Evolutionary conservation across 345 rosid species (phyloP).

Genomic region (Gossypioides kirkii): DNA sequence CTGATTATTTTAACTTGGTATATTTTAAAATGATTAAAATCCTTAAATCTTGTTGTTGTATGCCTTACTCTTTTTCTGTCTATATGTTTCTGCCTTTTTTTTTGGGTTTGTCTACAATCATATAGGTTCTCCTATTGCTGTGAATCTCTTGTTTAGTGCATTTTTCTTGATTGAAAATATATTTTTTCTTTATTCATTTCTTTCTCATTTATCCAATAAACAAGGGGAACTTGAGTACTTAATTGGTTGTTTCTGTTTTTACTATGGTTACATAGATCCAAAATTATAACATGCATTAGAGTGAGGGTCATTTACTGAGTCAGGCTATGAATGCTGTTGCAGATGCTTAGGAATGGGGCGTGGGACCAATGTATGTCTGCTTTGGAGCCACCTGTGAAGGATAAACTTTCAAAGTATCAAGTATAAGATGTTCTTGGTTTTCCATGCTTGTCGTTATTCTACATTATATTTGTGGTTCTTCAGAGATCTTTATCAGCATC

Average conservation of each 20-base stretch:
- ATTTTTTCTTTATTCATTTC: neutral
- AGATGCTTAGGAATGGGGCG: slow-evolving; percentile 83
- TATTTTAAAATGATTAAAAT: neutral
- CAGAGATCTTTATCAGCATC: slow-evolving; percentile 13
- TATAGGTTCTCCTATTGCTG: neutral
- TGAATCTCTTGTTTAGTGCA: neutral
- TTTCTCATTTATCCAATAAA: neutral
- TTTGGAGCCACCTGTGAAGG: slow-evolving; percentile 80
- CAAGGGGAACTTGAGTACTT: neutral
- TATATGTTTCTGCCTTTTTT: neutral
- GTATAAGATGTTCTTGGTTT: slow-evolving; percentile 31
- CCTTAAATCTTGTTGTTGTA: neutral
- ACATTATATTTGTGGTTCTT: slow-evolving; percentile 6
- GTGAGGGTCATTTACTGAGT: neutral
- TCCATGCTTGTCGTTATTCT: slow-evolving; percentile 9
- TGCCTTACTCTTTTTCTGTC: too few species aligned
- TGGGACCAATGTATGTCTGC: slow-evolving; percentile 89
- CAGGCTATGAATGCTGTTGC: slow-evolving; percentile 19
- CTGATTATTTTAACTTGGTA: neutral
- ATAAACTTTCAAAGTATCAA: slow-evolving; percentile 75
- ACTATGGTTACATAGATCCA: neutral
- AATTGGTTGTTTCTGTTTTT: neutral
- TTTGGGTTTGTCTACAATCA: neutral
- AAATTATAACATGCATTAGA: neutral
- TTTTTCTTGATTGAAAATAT: too few species aligned